Evolutionary conservation across 192 early-diverging fungal species (phyloP).

Genomic region (Dispira simplex): DNA sequence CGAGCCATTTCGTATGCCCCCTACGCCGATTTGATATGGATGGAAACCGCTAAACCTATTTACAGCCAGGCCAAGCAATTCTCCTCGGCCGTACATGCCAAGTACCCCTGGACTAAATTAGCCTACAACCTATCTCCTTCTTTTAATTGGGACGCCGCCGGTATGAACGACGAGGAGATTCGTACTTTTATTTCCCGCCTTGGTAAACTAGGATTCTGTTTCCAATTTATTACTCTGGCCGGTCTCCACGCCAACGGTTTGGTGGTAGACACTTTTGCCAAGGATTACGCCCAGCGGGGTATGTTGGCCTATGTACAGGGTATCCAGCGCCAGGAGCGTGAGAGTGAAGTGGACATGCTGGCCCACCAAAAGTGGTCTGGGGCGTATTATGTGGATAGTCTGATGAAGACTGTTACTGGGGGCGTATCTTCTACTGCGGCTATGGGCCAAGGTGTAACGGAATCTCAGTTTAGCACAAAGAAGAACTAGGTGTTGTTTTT

Average conservation of each 20-base stretch:
- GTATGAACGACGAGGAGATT: constrained; percentile 85
- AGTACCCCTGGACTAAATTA: constrained; percentile 69
- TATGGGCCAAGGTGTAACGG: constrained; percentile 88
- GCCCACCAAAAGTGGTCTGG: constrained; percentile 92
- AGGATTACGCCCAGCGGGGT: constrained; percentile 68
- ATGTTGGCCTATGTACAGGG: constrained; percentile 91
- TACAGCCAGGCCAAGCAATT: constrained; percentile 85
- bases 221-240: constrained; percentile 96
- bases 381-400: constrained; percentile 74
- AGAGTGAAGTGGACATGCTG: constrained; percentile 78
- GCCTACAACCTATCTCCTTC: constrained; percentile 95
- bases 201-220: constrained; percentile 83
- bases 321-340: constrained; percentile 86
- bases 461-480: constrained; percentile 41
- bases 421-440: constrained; percentile 90
- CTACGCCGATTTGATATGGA: constrained; percentile 88
- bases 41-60: constrained; percentile 96
- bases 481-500: too few relatives aligned
- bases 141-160: constrained; percentile 98
- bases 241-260: constrained; percentile 90
- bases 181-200: constrained; percentile 63
- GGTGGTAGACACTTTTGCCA: constrained; percentile 73
- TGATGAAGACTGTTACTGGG: constrained; percentile 85
- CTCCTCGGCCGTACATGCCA: constrained; percentile 60
- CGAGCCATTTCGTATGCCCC: constrained; percentile 69